Evolutionary conservation across 2,329 filamentous ascomycete genomes (phyloP).

Genomic region (Remersonia thermophila): DNA sequence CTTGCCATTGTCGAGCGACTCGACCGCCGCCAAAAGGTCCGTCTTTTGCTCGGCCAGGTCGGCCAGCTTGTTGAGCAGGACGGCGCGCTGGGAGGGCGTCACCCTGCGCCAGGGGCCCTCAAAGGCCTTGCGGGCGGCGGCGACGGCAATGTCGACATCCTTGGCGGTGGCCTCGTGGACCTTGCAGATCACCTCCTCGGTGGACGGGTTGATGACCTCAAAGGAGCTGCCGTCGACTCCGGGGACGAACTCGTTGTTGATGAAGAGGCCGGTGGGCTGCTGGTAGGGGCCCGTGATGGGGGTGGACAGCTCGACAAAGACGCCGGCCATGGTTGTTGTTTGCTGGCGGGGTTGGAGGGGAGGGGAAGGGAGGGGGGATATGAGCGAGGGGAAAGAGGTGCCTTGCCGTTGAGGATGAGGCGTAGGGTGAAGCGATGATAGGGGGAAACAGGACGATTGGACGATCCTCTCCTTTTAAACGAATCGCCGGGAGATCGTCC

Average conservation of each 20-base stretch:
- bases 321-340: conserved; percentile 21
- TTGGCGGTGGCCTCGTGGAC: conserved; percentile 82
- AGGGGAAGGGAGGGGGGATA: neutral
- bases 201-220: conserved; percentile 80
- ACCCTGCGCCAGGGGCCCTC: conserved; percentile 57
- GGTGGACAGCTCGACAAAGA: conserved; percentile 49
- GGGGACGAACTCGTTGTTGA: conserved; percentile 86
- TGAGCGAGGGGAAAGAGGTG: no score
- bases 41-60: conserved; percentile 67
- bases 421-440: no score
- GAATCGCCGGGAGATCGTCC: no score
- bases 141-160: conserved; percentile 69
- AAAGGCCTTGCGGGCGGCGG: conserved; percentile 76
- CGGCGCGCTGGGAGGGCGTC: conserved; percentile 59
- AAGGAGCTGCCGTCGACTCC: conserved; percentile 79
- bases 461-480: no score
- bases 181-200: conserved; percentile 71
- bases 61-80: conserved; percentile 62
- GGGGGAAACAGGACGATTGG: no score
- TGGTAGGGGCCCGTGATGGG: conserved; percentile 48
- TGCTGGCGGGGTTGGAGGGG: neutral
- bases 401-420: no score
- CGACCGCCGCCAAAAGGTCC: conserved; percentile 66
- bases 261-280: conserved; percentile 54
- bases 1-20: conserved; percentile 84